Evolutionary conservation across 768 basidiomycete species (phyloP), one percentile per base, ranked within the genome.

Genomic region (Lactarius sp.): DNA sequence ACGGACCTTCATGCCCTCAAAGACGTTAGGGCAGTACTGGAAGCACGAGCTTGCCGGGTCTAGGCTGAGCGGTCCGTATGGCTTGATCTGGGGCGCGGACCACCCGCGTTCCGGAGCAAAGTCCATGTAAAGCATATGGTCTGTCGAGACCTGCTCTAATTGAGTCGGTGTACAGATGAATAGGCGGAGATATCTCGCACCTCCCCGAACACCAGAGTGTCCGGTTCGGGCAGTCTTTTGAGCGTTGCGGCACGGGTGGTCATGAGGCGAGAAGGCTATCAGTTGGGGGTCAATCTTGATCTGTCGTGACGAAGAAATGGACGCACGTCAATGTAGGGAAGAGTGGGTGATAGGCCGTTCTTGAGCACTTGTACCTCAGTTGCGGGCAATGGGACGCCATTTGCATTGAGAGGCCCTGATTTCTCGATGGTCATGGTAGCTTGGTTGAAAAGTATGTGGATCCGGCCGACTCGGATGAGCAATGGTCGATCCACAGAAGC

Each of bases 11-110:
- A 87, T 80, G 5, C 87, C 84, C 69, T 88, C 87, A 70, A 86
- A 87, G 41, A 79, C 73, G 69, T 77, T 79, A 6, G 76, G 69
- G n/a, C 82, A 81, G 68, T 89, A 88, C 64, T 88, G 87, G 59
- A 89, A 77, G 59, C 80, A 79, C 3, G 81, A 78, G 54, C 77
- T 74, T 1, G 76, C 71, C 3, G 87, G 87, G 68, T 89, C 85
- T 16, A 89, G 76, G 12, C 71, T 66, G 41, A 89, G 72, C 4
- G 84, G 83, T 7, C 75, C 83, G 68, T 87, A 90, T 0, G 88
- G 88, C 69, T 83, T 85, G 70, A 92, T 88, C 68, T 87, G 82
- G 0, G 90, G 90, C 1, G 79, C 74, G 8, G 82, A 82, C 90
- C 90, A 92, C 10, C 90, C 33, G 3, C 51, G 16, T 7, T 33